Percentiles rank a stretch among this genome's conserved stretches.
Evolutionary conservation across 1,284 basidiomycete genomes (phyloP).

Genomic region (Filobasidium uniguttulatum): DNA sequence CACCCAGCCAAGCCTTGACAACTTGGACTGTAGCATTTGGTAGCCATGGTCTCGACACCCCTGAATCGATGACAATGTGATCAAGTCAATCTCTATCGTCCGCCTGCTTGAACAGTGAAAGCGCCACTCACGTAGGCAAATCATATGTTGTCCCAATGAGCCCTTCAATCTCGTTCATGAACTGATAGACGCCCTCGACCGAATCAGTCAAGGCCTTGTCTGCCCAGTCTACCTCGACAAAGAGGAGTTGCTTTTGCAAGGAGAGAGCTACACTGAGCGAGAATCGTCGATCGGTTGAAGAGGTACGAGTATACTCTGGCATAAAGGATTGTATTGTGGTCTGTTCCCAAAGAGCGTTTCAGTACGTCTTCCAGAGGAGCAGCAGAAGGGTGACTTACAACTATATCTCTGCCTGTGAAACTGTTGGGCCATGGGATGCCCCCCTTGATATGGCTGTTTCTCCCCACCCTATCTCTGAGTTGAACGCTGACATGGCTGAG

Average conservation of each 20-base stretch:
- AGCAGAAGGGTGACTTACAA: slow-evolving; percentile 53
- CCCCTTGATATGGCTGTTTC: slow-evolving; percentile 76
- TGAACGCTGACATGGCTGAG: slow-evolving; percentile 79
- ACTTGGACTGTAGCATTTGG: slow-evolving; percentile 57
- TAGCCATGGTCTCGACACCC: slow-evolving; percentile 40
- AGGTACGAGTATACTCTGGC: slow-evolving; percentile 55
- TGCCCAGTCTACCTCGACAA: slow-evolving; percentile 96
- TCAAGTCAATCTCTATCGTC: not conserved
- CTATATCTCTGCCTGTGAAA: slow-evolving; percentile 83
- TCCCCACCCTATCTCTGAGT: slow-evolving; percentile 68
- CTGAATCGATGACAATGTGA: slow-evolving; percentile 1
- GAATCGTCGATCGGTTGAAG: slow-evolving; percentile 57
- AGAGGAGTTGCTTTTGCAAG: slow-evolving; percentile 81
- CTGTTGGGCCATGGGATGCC: slow-evolving; percentile 71
- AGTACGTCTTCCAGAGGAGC: not conserved
- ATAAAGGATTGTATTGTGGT: slow-evolving; percentile 70
- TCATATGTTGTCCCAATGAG: slow-evolving; percentile 48
- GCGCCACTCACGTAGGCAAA: slow-evolving; percentile 56
- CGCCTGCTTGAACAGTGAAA: not conserved
- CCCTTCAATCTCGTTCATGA: slow-evolving; percentile 68
- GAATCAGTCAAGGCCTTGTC: slow-evolving; percentile 69
- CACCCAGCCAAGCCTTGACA: slow-evolving; percentile 34
- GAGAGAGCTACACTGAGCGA: slow-evolving; percentile 76
- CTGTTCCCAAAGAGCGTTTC: too few relatives aligned
- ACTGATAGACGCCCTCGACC: slow-evolving; percentile 91